Evolutionary conservation across 2,329 filamentous ascomycete genomes (phyloP), one percentile per base, ranked within the genome.

Genomic region (Elsinoe perseae): DNA sequence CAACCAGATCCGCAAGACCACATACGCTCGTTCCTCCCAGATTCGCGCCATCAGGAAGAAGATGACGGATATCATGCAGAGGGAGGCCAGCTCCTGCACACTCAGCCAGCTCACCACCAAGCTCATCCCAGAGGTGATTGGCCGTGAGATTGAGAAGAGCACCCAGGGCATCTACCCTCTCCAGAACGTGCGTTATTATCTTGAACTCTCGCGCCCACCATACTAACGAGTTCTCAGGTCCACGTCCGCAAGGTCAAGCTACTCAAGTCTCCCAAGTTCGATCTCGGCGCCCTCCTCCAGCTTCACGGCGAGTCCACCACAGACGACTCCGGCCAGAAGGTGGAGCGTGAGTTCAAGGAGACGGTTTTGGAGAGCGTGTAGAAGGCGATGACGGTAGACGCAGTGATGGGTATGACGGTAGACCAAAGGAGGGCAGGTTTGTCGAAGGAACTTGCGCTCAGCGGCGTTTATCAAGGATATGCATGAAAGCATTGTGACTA

Each of bases 1-100:
- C 69, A 98, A 97, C 83, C 93, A 98, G 84, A 92, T 98, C 83
- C 95, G 95, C 88, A 98, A 97, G 88, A 98, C 93, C 71, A 98
- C 93, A 74, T 98, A 98, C 74, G 93, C 93, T 68, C 86, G 86
- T 65, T 90, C 89, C 64, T 97, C 93, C 64, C 93, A 98, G 80
- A 97, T 97, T 77, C 87, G 92, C 66, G 86, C 87, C 68, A 98
- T 98, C 77, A 88, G 93, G 78, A 93, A 91, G 84, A 97, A 98
- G 89, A 98, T 98, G 93, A 87, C 84, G 64, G 93, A 98, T 79
- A 97, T 98, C 78, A 97, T 98, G 77, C 84, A 88, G 77, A 87
- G 91, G 69, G 93, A 98, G 82, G 93, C 93, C 62, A 83, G 87
- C 68, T 89, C 82, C 80, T 95, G 90, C 85, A 95, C 90, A 64